A percentile compares a stretch with the other conserved stretches of the same genome.
These are phyloP conservation scores for Cladobotryum mycophilum DNA, from an alignment of 2,329 filamentous ascomycete genomes.

Conservation along the genomic window DNA sequence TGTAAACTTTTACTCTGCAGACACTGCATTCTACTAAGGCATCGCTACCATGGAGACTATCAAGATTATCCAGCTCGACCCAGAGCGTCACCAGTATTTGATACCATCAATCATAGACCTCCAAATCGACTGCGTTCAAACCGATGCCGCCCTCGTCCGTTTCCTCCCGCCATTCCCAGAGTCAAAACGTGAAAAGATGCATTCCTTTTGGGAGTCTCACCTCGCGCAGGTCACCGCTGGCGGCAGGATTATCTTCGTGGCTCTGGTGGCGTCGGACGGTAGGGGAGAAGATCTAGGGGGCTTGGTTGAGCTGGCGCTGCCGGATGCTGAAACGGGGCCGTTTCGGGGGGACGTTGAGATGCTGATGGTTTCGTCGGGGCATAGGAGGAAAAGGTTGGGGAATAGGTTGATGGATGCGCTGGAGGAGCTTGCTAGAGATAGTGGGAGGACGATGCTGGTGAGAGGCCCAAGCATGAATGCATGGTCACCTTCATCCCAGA, in stretches of 20 bases:
- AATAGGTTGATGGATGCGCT: constrained; percentile 3
- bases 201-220: constrained; percentile 9
- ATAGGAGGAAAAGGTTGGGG: constrained; percentile 6
- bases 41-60: background rate
- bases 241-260: constrained; percentile 6
- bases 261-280: background rate
- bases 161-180: constrained; percentile 13
- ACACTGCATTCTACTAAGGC: background rate
- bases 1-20: background rate
- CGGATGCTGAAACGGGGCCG: constrained; percentile 10
- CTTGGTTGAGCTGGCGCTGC: constrained; percentile 9
- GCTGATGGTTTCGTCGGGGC: constrained; percentile 11
- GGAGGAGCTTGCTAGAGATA: constrained; percentile 8
- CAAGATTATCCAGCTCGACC: background rate
- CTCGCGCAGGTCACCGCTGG: constrained; percentile 1
- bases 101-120: constrained; percentile 5
- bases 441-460: constrained; percentile 9
- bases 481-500: too few relatives aligned
- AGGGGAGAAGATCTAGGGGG: constrained; percentile 2
- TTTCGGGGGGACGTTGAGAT: constrained; percentile 12
- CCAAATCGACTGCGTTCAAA: constrained; percentile 8
- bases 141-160: constrained; percentile 10
- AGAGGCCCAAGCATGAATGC: background rate
- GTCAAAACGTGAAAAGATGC: constrained; percentile 7
- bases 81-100: background rate